Evolutionary conservation across 208 protist genomes (phyloP).

Genomic region (Porcisia hertigi): DNA sequence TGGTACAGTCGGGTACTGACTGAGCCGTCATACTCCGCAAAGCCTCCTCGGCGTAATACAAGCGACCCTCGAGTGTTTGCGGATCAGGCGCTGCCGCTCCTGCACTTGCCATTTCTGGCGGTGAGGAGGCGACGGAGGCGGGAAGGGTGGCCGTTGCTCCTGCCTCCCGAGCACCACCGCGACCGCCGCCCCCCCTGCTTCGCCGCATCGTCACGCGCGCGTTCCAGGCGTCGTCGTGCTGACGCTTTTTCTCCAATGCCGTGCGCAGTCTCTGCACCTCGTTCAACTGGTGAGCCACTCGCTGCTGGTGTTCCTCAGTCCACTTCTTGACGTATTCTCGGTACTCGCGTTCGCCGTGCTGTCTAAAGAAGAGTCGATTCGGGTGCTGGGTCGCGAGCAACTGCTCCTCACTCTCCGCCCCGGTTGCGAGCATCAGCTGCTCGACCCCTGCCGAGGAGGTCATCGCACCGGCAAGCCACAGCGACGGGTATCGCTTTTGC

Average conservation of each 20-base stretch:
- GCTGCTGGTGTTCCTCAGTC: constrained; percentile 43
- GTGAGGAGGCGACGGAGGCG: neutral
- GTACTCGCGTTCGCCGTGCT: constrained; percentile 37
- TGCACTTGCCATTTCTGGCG: neutral
- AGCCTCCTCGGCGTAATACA: constrained; percentile 38
- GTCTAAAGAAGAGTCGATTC: constrained; percentile 61
- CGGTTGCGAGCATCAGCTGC: constrained; percentile 30
- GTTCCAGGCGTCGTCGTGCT: constrained; percentile 36
- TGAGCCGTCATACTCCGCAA: constrained; percentile 27
- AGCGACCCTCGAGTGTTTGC: constrained; percentile 24
- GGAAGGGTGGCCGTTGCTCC: neutral
- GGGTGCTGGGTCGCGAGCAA: constrained; percentile 61
- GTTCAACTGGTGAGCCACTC: constrained; percentile 31
- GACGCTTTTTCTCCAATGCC: constrained; percentile 38
- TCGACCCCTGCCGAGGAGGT: constrained; percentile 30
- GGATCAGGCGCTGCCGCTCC: constrained; percentile 16
- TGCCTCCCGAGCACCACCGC: constrained; percentile 1
- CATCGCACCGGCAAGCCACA: constrained; percentile 44
- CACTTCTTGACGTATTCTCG: constrained; percentile 47
- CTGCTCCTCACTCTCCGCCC: constrained; percentile 51
- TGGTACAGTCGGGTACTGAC: constrained; percentile 21
- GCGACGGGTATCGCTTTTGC: constrained; percentile 52
- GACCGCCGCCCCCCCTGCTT: constrained; percentile 17
- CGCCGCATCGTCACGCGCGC: constrained; percentile 31
- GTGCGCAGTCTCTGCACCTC: constrained; percentile 30